Percentiles rank a stretch among this genome's conserved stretches.
Conservation (phyloP, 139 green algal species). For the Closterium sp. region DNA sequence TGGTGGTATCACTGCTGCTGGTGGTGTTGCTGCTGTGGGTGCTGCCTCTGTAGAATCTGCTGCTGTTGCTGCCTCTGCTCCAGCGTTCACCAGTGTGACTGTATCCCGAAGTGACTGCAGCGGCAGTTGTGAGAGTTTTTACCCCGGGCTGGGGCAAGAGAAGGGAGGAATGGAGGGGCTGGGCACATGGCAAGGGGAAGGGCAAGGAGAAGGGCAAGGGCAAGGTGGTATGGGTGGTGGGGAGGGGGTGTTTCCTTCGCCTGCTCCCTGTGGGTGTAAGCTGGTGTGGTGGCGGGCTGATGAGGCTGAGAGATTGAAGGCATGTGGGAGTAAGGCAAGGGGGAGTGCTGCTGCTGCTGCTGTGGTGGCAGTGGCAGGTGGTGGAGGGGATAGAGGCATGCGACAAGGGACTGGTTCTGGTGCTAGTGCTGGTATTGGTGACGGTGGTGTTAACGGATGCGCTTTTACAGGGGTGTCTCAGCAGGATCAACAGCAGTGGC, state of each 20-base stretch:
- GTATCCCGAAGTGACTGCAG: not conserved
- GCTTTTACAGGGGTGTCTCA: not conserved
- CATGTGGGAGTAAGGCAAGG: not conserved
- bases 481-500: not conserved
- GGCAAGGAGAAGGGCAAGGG: not conserved
- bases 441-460: not conserved
- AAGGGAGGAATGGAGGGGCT: too few relatives aligned
- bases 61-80: not conserved
- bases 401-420: not conserved
- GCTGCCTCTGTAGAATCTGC: not conserved
- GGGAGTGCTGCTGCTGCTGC: not conserved
- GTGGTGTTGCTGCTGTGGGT: not conserved
- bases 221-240: not conserved
- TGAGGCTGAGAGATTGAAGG: not conserved
- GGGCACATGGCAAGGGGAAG: too few relatives aligned
- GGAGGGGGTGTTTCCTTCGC: not conserved
- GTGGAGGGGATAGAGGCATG: not conserved
- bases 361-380: not conserved
- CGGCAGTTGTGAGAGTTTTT: not conserved
- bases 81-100: not conserved
- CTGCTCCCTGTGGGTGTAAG: not conserved
- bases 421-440: not conserved
- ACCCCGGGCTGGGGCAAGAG: too few relatives aligned
- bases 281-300: not conserved
- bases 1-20: not conserved